These are phyloP conservation scores for Austropuccinia psidii DNA, from an alignment of 1,284 basidiomycete species.

Conservation along the genomic window DNA sequence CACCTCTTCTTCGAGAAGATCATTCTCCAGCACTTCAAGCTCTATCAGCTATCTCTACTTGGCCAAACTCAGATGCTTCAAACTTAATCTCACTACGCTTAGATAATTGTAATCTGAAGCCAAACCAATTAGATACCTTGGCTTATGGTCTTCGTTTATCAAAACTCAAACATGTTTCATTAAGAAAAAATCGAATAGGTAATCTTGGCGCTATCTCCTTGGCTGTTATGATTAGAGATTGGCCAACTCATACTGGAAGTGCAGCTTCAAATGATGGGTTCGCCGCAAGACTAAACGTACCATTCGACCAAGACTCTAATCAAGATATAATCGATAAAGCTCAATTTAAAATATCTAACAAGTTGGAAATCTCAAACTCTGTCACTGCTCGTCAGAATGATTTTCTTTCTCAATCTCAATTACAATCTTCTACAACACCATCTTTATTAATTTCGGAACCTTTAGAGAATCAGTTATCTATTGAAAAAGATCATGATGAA, in stretches of 20 bases:
- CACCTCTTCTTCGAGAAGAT: constrained; percentile 33
- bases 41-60: constrained; percentile 16
- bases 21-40: constrained; percentile 16
- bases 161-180: constrained; percentile 71
- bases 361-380: constrained; percentile 18
- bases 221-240: constrained; percentile 91
- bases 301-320: not conserved
- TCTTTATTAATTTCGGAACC: not conserved
- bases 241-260: constrained; percentile 74
- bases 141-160: constrained; percentile 74
- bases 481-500: not conserved
- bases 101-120: constrained; percentile 12
- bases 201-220: constrained; percentile 74
- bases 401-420: not conserved
- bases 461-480: not conserved
- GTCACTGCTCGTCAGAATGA: constrained; percentile 26
- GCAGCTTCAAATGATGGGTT: constrained; percentile 44
- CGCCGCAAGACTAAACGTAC: constrained; percentile 35
- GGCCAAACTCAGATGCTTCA: constrained; percentile 1
- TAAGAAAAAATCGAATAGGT: constrained; percentile 75
- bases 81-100: constrained; percentile 21
- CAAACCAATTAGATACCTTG: constrained; percentile 6
- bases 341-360: not conserved
- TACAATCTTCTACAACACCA: not conserved
- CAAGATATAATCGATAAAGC: not conserved